A percentile compares a stretch with the other conserved stretches of the same genome.
Conservation (phyloP, 2,329 filamentous ascomycete species). For the Aschersonia sp. region DNA sequence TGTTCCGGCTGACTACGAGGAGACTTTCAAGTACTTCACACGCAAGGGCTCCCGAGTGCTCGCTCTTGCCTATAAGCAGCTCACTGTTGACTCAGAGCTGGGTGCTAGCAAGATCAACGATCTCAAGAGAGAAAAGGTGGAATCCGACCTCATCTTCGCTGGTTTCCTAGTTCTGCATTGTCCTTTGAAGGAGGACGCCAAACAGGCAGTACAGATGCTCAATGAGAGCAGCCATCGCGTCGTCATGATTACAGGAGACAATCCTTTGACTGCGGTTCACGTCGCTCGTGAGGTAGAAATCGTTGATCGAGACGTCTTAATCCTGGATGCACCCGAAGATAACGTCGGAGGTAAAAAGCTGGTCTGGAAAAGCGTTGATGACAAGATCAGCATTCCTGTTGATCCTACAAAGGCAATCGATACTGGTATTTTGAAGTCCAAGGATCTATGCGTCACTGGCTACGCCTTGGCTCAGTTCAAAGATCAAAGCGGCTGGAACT, state of each 20-base stretch:
- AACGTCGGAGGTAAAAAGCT: constrained; percentile 67
- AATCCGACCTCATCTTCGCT: constrained; percentile 72
- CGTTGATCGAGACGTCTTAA: constrained; percentile 86
- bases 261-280: constrained; percentile 89
- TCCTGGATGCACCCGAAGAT: constrained; percentile 87
- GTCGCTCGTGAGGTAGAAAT: constrained; percentile 95
- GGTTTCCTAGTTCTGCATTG: constrained; percentile 93
- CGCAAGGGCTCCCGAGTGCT: constrained; percentile 89
- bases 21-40: constrained; percentile 97
- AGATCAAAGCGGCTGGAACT: constrained; percentile 58
- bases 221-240: constrained; percentile 98
- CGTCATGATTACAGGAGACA: constrained; percentile 98
- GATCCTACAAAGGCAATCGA: constrained; percentile 73
- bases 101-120: constrained; percentile 80
- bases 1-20: constrained; percentile 79
- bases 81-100: constrained; percentile 68
- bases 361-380: constrained; percentile 91
- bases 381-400: constrained; percentile 72
- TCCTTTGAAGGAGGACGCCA: constrained; percentile 89
- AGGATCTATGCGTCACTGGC: constrained; percentile 91
- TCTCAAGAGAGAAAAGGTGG: constrained; percentile 83
- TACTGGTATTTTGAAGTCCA: constrained; percentile 61
- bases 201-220: constrained; percentile 87
- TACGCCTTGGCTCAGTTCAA: constrained; percentile 86
- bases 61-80: constrained; percentile 84